These are phyloP conservation scores for Suillus subaureus DNA, from an alignment of 768 basidiomycete genomes.

Conservation along the genomic window DNA sequence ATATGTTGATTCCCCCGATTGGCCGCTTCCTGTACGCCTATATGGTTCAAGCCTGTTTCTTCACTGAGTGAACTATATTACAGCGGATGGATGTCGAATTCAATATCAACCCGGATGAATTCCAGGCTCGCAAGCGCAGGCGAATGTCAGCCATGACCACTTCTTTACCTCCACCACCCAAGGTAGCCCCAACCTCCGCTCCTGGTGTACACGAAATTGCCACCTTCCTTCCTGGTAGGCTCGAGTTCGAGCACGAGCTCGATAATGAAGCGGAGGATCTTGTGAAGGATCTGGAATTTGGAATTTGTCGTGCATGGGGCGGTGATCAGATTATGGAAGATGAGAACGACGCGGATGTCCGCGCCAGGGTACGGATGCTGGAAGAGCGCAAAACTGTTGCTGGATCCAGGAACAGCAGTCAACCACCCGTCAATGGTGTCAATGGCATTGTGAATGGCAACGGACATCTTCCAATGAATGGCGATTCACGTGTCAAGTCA, in stretches of 20 bases:
- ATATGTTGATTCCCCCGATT: slow-evolving; percentile 77
- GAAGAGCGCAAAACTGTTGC: slow-evolving; percentile 39
- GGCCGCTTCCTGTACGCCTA: slow-evolving; percentile 79
- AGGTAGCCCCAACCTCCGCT: slow-evolving; percentile 81
- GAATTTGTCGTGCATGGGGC: slow-evolving; percentile 80
- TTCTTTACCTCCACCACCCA: slow-evolving; percentile 56
- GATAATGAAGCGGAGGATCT: slow-evolving; percentile 97
- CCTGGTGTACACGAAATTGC: slow-evolving; percentile 92
- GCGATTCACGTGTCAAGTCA: slow-evolving; percentile 36
- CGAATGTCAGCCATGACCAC: slow-evolving; percentile 83
- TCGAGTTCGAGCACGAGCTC: slow-evolving; percentile 97
- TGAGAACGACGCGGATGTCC: slow-evolving; percentile 74
- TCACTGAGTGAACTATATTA: slow-evolving; percentile 14
- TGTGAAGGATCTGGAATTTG: slow-evolving; percentile 96
- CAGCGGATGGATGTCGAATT: slow-evolving; percentile 58
- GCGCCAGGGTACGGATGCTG: slow-evolving; percentile 44
- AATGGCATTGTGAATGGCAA: slow-evolving; percentile 40
- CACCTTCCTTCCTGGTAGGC: slow-evolving; percentile 92
- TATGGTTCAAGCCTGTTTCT: slow-evolving; percentile 10
- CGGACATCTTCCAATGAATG: slow-evolving; percentile 41
- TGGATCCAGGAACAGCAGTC: slow-evolving; percentile 23
- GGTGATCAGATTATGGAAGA: slow-evolving; percentile 83
- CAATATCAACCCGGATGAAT: slow-evolving; percentile 75
- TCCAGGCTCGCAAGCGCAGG: slow-evolving; percentile 86
- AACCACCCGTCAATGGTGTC: slow-evolving; percentile 24